Evolutionary conservation across 345 rosid genomes (phyloP), one percentile per base, ranked within the genome.

Genomic region (Gossypium australe): DNA sequence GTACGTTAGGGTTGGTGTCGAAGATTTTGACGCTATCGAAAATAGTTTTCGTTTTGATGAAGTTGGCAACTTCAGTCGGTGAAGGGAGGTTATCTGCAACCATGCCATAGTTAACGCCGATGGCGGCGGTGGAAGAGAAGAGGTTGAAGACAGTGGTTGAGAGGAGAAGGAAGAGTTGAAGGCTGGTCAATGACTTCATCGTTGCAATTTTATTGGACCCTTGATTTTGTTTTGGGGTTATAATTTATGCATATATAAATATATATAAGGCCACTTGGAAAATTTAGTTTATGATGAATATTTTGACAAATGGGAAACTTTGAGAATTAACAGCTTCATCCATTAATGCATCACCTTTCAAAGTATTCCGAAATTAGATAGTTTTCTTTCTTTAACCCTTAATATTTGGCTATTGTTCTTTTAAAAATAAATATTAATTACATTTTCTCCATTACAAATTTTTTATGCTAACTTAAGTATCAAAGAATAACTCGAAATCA

Each of bases 81-180:
- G 97, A 83, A 0, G 94, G 97, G 24, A 93, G 98, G 86, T 93
- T 90, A 80, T 88, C 74, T 8, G 86, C 92, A 3, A 87, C 61
- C 20, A 93, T 88, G 3, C 98, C 98, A 72, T 93, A 93, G 89
- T 93, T 93, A 8, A 93, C 84, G 0, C 98, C 98, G n/a, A 93
- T 78, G 80, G 91, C 82, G 9, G 72, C 55, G 65, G 85, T 51
- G 41, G 70, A 45, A 74, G 80, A 27, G 73, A 85, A 78, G 76
- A 83, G 81, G 80, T 71, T 64, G 82, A 86, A 78, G 75, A 83
- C 22, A 65, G 70, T 51, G 78, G 73, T 22, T 71, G 71, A 1
- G 52, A 74, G 45, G 66, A 81, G 56, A 44, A 62, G 9, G 62
- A 57, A 1, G 86, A 82, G 78, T 71, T 81, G 81, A 67, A 66